Evolutionary conservation across 495 filamentous ascomycete species (phyloP).

Genomic region (Xylaria sp.): DNA sequence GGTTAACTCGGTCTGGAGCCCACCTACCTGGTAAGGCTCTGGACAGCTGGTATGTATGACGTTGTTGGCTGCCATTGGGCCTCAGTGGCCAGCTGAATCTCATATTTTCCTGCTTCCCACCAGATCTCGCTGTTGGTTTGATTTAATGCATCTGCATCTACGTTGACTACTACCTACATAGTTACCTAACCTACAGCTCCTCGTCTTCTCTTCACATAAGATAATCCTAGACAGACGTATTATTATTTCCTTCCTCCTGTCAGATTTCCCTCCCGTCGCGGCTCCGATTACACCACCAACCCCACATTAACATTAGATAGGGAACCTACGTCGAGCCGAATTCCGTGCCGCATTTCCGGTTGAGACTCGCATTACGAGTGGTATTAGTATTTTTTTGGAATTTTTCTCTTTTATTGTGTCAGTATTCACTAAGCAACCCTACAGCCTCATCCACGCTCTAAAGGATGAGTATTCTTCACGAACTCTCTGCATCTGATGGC

Average conservation of each 20-base stretch:
- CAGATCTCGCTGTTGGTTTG: neutral
- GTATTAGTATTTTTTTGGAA: neutral
- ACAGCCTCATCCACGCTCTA: neutral
- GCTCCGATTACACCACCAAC: neutral
- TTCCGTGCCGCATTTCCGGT: slow-evolving; percentile 5
- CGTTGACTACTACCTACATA: no score
- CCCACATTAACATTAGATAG: neutral
- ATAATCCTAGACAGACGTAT: neutral
- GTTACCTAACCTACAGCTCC: no score
- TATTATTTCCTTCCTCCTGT: neutral
- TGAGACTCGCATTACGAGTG: neutral
- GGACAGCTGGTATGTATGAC: slow-evolving; percentile 18
- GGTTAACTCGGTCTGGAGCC: slow-evolving; percentile 1
- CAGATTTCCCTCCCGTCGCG: neutral
- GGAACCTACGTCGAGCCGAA: neutral
- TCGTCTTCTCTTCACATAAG: no score
- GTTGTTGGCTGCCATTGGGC: slow-evolving; percentile 15
- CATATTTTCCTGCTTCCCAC: slow-evolving; percentile 5
- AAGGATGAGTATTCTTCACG: slow-evolving; percentile 45
- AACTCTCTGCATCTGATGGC: slow-evolving; percentile 41
- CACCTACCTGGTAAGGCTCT: slow-evolving; percentile 13
- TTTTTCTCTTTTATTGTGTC: neutral
- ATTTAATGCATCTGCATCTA: no score
- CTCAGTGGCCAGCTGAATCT: slow-evolving; percentile 3
- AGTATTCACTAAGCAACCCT: slow-evolving; percentile 3